Evolutionary conservation across 1,284 basidiomycete genomes (phyloP), one percentile per base, ranked within the genome.

Genomic region (Irpex sp.): DNA sequence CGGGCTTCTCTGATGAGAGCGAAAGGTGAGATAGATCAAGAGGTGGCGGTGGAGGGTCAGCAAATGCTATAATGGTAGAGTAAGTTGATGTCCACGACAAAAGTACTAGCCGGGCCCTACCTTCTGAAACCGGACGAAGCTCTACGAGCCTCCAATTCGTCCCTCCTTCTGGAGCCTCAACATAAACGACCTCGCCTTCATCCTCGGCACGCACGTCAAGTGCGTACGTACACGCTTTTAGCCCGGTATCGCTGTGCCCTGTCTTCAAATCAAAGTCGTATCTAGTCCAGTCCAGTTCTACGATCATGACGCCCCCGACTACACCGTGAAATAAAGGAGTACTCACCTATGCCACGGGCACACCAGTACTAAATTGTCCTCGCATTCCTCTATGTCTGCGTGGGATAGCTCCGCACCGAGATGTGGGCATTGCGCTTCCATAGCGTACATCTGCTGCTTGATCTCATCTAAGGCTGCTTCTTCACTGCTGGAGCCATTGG

Each of bases 381-480:
- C 88, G 62, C 81, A 86, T 63, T 91, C 89, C 69, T 92, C 89
- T 13, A 90, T 88, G 43, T 90, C 88, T 0, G 89, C 90, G 74
- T 93, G 89, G 36, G 89, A 91, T 70, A 94, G 81, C 58, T 94
- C 92, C 4, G 92, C 92, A 1, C 92, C 92, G 2, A 94, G 81
- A 76, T 95, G 93, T 0, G 93, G 93, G 71, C 93, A 94, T 8
- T 83, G 84, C 6, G 91, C 86, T 74, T 94, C 92, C 92, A 95
- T 94, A 53, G 87, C 89, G 71, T 93, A 94, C 7, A 92, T 78
- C 70, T 92, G 88, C 36, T 63, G 68, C 36, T 69, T 64, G 11
- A 65, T 61, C 5, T 65, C 55, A 37, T 39, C 67, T 26, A 17
- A 59, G 57, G 36, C 31, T 3, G 60, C 33, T n/a, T 55, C 61